These are phyloP conservation scores for Pichia cactophila DNA, from an alignment of 1,139 yeast species.

Conservation along the genomic window DNA sequence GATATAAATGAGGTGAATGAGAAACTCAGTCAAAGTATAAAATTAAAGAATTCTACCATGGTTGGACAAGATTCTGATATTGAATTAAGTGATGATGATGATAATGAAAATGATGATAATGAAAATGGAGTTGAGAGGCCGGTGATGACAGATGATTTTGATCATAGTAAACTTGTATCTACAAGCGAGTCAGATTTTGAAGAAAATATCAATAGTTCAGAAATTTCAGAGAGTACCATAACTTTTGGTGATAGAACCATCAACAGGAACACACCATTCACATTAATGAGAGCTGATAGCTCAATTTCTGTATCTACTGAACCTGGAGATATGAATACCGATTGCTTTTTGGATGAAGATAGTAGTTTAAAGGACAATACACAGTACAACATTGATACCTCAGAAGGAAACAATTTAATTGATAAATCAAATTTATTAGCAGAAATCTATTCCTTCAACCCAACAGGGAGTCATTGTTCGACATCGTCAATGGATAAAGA, in stretches of 20 bases:
- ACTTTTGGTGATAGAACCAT: slow-evolving; percentile 5
- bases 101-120: slow-evolving; percentile 9
- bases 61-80: slow-evolving; percentile 7
- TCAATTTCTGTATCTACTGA: slow-evolving; percentile 10
- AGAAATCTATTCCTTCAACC: slow-evolving; percentile 14
- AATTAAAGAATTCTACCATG: neutral
- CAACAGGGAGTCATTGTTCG: neutral
- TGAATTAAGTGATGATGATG: slow-evolving; percentile 7
- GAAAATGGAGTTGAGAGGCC: slow-evolving; percentile 2
- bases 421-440: slow-evolving; percentile 15
- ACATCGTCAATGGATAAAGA: neutral
- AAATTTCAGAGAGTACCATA: slow-evolving; percentile 10
- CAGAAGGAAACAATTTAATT: neutral
- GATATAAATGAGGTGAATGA: slow-evolving; percentile 9
- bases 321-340: slow-evolving; percentile 14
- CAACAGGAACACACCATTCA: slow-evolving; percentile 1
- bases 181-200: slow-evolving; percentile 11
- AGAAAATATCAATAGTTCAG: slow-evolving; percentile 11
- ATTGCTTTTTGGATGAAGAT: slow-evolving; percentile 10
- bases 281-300: slow-evolving; percentile 1
- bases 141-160: neutral
- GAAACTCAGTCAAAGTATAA: slow-evolving; percentile 4
- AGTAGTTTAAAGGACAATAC: neutral
- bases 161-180: neutral
- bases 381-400: neutral